Evolutionary conservation across 106 monocot species (phyloP).

Genomic region (Platanthera guangdongensis): DNA sequence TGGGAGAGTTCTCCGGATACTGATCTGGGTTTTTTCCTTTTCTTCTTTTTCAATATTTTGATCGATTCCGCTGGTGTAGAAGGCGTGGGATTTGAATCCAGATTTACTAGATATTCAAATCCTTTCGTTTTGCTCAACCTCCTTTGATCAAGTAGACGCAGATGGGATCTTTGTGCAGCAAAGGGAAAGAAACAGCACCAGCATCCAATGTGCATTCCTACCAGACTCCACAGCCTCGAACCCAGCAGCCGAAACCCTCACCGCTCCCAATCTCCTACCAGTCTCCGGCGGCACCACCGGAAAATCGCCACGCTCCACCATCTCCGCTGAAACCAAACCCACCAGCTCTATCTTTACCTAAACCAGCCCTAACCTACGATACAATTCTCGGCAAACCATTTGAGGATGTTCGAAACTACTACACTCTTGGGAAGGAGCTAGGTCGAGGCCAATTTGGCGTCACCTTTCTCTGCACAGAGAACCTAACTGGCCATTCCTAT

Average conservation of each 20-base stretch:
- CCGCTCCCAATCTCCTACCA: background rate
- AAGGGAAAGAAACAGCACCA: background rate
- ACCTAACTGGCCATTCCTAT: conserved; percentile 23
- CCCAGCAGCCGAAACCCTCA: background rate
- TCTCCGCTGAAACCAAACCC: background rate
- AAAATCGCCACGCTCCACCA: conserved; percentile 1
- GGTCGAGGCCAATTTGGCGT: conserved; percentile 56
- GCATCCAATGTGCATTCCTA: conserved; percentile 2
- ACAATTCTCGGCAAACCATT: conserved; percentile 35
- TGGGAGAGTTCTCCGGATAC: background rate
- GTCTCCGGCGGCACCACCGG: background rate
- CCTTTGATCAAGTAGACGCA: background rate
- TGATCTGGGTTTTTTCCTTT: background rate
- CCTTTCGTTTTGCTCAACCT: background rate
- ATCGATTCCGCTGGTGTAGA: background rate
- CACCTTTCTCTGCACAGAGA: conserved; percentile 48
- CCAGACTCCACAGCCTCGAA: background rate
- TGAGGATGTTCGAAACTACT: conserved; percentile 24
- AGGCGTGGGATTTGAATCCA: background rate
- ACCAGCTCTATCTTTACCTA: background rate
- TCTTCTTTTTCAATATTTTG: background rate
- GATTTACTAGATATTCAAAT: background rate
- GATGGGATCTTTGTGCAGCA: conserved; percentile 4
- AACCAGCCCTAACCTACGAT: conserved; percentile 13
- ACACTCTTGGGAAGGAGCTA: conserved; percentile 45